Conservation (phyloP, 108 stramenopile genomes). For the Skeletonema marinoi region DNA sequence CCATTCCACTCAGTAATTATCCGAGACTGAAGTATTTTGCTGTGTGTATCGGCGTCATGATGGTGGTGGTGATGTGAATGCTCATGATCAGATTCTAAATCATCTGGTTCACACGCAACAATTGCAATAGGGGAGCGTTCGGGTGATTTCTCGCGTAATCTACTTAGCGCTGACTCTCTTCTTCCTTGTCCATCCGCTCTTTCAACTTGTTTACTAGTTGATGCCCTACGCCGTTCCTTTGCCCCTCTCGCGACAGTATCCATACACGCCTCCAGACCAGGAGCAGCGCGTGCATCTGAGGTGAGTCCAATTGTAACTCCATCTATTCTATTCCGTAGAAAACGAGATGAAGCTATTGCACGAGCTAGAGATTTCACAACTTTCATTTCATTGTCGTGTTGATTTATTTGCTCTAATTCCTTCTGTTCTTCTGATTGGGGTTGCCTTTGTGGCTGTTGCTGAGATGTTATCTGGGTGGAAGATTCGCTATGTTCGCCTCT, state of each 20-base stretch:
- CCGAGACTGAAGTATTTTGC: conserved; percentile 52
- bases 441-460: not conserved
- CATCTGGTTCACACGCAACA: conserved; percentile 46
- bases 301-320: conserved; percentile 62
- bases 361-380: conserved; percentile 45
- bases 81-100: conserved; percentile 50
- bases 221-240: conserved; percentile 42
- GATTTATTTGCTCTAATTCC: not conserved
- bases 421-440: conserved; percentile 7
- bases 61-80: conserved; percentile 23
- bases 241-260: conserved; percentile 53
- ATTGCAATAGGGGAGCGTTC: conserved; percentile 52
- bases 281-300: conserved; percentile 59
- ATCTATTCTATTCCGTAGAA: conserved; percentile 47
- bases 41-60: conserved; percentile 44
- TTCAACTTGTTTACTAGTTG: not conserved
- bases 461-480: not conserved
- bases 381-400: conserved; percentile 26
- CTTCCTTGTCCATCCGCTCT: not conserved
- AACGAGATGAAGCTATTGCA: conserved; percentile 38
- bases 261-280: conserved; percentile 69
- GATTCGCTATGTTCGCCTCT: conserved; percentile 4
- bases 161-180: not conserved
- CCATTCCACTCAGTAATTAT: conserved; percentile 59
- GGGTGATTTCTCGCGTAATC: conserved; percentile 20